Evolutionary conservation across 176 grass and related monocot genomes (phyloP).

Genomic region (Poa pratensis): DNA sequence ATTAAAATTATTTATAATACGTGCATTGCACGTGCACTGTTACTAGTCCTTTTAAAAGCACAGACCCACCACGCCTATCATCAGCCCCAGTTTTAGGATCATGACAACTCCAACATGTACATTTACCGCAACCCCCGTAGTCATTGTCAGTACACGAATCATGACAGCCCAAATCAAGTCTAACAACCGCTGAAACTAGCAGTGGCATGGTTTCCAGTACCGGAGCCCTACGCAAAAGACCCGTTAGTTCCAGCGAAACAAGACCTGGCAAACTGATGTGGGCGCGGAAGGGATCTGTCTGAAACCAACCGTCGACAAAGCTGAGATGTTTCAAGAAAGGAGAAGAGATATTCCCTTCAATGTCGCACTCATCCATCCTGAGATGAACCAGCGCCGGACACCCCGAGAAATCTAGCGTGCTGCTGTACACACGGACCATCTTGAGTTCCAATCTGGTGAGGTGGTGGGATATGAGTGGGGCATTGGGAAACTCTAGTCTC

Average conservation of each 20-base stretch:
- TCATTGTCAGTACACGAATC: not conserved
- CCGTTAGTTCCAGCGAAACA: not conserved
- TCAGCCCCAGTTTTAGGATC: not conserved
- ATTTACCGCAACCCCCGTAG: not conserved
- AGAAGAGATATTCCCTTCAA: not conserved
- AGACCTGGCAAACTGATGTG: not conserved
- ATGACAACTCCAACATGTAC: not conserved
- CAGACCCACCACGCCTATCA: not conserved
- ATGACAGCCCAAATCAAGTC: not conserved
- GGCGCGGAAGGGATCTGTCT: not conserved
- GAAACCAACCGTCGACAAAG: not conserved
- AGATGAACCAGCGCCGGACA: not conserved
- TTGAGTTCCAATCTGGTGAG: not conserved
- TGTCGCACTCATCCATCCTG: not conserved
- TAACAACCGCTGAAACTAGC: not conserved
- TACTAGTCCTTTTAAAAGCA: not conserved
- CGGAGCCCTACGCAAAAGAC: not conserved
- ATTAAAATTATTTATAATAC: too few species aligned
- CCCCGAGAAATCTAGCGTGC: not conserved
- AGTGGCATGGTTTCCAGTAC: not conserved
- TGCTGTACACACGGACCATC: not conserved
- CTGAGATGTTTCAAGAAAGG: not conserved
- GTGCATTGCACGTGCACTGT: too few species aligned
- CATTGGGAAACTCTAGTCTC: not conserved
- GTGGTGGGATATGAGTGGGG: not conserved